These are phyloP conservation scores for Cladochytrium tenue DNA, from an alignment of 371 early-diverging fungal species.

Conservation along the genomic window DNA sequence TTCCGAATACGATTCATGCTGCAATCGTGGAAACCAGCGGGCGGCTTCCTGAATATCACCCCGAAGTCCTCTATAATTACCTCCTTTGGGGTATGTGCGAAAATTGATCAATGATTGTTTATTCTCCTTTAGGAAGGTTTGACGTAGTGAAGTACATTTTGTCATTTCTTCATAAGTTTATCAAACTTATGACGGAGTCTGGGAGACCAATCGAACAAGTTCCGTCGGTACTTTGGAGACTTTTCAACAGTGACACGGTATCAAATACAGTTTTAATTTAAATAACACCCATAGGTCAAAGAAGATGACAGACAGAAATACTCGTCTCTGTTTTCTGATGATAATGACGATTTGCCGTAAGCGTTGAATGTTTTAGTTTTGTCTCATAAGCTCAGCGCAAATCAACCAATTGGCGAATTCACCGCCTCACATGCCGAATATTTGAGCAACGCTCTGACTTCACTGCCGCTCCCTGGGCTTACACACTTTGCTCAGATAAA, in stretches of 20 bases:
- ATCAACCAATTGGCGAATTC: slow-evolving; percentile 36
- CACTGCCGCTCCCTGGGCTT: slow-evolving; percentile 30
- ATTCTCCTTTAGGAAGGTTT: slow-evolving; percentile 54
- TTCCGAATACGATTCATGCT: slow-evolving; percentile 21
- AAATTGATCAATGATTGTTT: background rate
- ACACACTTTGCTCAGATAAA: slow-evolving; percentile 38
- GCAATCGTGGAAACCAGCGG: slow-evolving; percentile 26
- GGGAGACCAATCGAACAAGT: slow-evolving; percentile 23
- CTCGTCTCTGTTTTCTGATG: slow-evolving; percentile 41
- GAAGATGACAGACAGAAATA: too few relatives aligned
- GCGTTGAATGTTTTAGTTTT: too few relatives aligned
- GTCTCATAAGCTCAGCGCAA: background rate
- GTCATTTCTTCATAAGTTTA: slow-evolving; percentile 42
- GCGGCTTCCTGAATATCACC: slow-evolving; percentile 72
- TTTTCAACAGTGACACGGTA: slow-evolving; percentile 33
- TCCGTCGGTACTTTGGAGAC: slow-evolving; percentile 46
- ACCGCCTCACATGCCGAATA: slow-evolving; percentile 29
- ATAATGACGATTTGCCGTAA: slow-evolving; percentile 17
- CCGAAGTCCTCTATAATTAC: slow-evolving; percentile 71
- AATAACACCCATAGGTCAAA: too few relatives aligned
- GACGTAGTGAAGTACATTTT: slow-evolving; percentile 65
- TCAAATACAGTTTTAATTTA: too few relatives aligned
- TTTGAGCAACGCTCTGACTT: slow-evolving; percentile 31
- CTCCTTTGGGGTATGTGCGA: slow-evolving; percentile 68
- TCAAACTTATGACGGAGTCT: slow-evolving; percentile 31